Percentiles rank a stretch among this genome's conserved stretches.
phyloP scores from a whole-genome alignment of 495 filamentous ascomycete species.

The Penicillium silybi region DNA sequence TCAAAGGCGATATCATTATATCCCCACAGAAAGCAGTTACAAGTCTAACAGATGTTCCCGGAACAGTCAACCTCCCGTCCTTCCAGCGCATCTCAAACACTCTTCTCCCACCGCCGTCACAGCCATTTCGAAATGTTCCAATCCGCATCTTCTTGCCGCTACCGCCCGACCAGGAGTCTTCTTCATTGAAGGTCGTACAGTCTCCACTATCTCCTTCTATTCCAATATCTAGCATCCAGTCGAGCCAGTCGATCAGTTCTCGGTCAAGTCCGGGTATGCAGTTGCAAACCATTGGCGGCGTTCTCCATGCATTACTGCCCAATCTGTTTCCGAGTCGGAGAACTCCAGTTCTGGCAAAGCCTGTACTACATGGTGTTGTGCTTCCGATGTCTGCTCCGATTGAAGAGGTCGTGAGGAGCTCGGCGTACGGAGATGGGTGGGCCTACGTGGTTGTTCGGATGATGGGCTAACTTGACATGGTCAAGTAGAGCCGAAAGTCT shows the following conservation, averaged over 20 bases:
- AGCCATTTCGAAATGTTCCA: constrained; percentile 74
- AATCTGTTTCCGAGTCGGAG: constrained; percentile 82
- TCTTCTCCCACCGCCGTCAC: constrained; percentile 69
- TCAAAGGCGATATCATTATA: not conserved
- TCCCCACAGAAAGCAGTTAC: not conserved
- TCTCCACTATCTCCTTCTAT: constrained; percentile 56
- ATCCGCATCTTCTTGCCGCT: constrained; percentile 85
- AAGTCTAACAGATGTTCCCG: not conserved
- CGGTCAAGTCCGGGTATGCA: constrained; percentile 39
- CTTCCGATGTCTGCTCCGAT: constrained; percentile 80
- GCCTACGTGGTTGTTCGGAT: constrained; percentile 81
- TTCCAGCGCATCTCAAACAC: constrained; percentile 73
- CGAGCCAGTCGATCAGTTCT: constrained; percentile 25
- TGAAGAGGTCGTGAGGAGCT: constrained; percentile 76
- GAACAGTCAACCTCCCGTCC: constrained; percentile 64
- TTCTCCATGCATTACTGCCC: constrained; percentile 74
- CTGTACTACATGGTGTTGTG: constrained; percentile 81
- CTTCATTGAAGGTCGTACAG: constrained; percentile 66
- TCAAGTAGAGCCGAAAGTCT: not conserved
- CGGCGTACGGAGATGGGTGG: constrained; percentile 90
- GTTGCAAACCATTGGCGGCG: constrained; percentile 74
- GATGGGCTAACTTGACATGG: constrained; percentile 36
- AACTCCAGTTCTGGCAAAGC: constrained; percentile 84
- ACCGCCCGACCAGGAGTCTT: constrained; percentile 39
- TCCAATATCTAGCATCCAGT: constrained; percentile 18